Base-by-base conservation (phyloP, 2,329 filamentous ascomycete species). In the Aspergillus ustus region DNA sequence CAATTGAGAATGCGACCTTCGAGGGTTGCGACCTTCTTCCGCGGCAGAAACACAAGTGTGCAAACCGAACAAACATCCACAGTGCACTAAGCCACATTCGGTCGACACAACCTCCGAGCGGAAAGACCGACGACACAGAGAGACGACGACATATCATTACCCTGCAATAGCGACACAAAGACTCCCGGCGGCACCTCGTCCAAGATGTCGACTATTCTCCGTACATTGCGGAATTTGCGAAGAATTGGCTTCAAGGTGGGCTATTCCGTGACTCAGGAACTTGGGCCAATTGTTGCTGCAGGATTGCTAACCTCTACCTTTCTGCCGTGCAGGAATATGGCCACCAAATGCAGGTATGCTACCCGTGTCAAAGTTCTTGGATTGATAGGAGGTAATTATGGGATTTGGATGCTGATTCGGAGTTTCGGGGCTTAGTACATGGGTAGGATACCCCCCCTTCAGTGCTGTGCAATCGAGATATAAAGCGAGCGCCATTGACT, bases 151-250 rank as follows among this genome's bases (percentile, higher is more conserved):
- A 56, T 49, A 40, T 44, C 29, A 44, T 44, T 51, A 13, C 50
- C 29, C 48, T 43, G 37, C 34, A 51, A 20, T 25, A 54, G 43
- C 40, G 45, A 54, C 48, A 34, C 46, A 57, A 57, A 20, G n/a
- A 37, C 45, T 40, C 43, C 50, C 13, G 45, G 59, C 61, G 63
- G 66, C 65, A 68, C 64, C 65, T 69, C 63, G 58, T 63, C 75
- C 81, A 84, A 78, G 78, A 99, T 99, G 95, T 98, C 95, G 84
- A 97, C 92, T 63, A 83, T 97, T 72, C 80, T 89, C 69, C 90
- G 95, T 81, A 97, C 94, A 28, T 80, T 97, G 74, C 85, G 89
- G 79, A 96, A 97, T 79, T 78, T 97, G 76, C 89, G 92, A 83
- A 89, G 87, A 81, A 87, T 96, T 76, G 95, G 95, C 59, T 74